Evolutionary conservation across 192 early-diverging fungal genomes (phyloP).

Genomic region (Linnemannia exigua): DNA sequence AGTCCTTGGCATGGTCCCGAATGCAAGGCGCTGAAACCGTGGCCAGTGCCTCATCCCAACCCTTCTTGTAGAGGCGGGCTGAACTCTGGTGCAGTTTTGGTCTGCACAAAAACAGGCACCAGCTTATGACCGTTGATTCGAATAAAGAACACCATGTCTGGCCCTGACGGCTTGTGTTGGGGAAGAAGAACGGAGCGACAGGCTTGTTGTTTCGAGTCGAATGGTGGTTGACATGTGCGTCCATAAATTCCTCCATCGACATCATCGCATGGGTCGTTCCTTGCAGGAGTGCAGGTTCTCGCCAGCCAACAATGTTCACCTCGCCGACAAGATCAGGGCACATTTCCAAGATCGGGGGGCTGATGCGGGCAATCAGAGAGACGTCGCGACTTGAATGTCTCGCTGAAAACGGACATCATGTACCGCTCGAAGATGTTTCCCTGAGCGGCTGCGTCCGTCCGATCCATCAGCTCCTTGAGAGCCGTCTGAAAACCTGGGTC

Average conservation of each 20-base stretch:
- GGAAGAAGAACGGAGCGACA: constrained; percentile 33
- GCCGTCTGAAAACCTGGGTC: constrained; percentile 13
- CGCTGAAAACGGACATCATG: constrained; percentile 25
- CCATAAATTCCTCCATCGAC: constrained; percentile 33
- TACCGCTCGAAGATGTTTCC: constrained; percentile 22
- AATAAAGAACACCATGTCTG: constrained; percentile 31
- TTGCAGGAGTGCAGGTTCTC: constrained; percentile 33
- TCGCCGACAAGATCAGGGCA: constrained; percentile 36
- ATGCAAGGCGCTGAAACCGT: constrained; percentile 6
- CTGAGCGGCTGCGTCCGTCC: neutral
- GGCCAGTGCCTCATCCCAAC: neutral
- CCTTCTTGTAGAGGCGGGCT: neutral
- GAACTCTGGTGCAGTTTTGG: constrained; percentile 14
- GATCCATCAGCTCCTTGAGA: constrained; percentile 2
- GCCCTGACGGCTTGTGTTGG: constrained; percentile 26
- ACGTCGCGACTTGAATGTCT: constrained; percentile 26
- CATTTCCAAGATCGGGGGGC: constrained; percentile 29
- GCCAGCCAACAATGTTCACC: constrained; percentile 31
- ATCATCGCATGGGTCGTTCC: constrained; percentile 19
- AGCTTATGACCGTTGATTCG: neutral
- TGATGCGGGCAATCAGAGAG: constrained; percentile 32
- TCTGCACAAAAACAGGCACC: constrained; percentile 18
- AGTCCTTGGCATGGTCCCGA: constrained; percentile 19
- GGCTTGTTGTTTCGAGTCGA: constrained; percentile 17
- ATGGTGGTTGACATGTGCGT: constrained; percentile 25